These are phyloP conservation scores for Mycosphaerella arachidis DNA, from an alignment of 2,329 filamentous ascomycete genomes.

Conservation along the genomic window DNA sequence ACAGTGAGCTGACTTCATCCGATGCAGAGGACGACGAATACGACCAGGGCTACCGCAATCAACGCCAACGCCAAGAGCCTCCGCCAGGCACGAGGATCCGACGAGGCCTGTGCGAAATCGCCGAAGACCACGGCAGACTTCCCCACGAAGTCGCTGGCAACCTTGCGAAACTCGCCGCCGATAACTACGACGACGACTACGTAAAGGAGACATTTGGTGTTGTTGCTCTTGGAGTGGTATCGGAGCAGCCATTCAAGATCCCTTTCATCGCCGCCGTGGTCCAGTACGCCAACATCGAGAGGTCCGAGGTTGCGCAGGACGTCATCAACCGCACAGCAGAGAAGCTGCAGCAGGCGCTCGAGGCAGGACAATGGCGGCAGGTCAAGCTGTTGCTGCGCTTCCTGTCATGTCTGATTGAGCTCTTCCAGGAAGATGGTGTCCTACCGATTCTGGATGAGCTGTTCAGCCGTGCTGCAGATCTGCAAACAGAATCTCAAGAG, in stretches of 20 bases:
- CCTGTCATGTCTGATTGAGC: conserved; percentile 75
- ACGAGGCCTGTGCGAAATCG: conserved; percentile 72
- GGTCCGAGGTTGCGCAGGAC: conserved; percentile 67
- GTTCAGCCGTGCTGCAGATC: conserved; percentile 84
- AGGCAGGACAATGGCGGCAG: conserved; percentile 75
- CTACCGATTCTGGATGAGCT: conserved; percentile 82
- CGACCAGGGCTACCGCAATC: conserved; percentile 67
- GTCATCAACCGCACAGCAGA: conserved; percentile 61
- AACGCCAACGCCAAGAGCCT: conserved; percentile 68
- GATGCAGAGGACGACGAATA: conserved; percentile 69
- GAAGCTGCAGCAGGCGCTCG: conserved; percentile 62
- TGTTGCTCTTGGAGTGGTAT: conserved; percentile 69
- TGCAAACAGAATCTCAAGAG: conserved; percentile 88
- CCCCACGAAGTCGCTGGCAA: conserved; percentile 73
- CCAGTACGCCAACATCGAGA: conserved; percentile 71
- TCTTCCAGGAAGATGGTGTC: conserved; percentile 78
- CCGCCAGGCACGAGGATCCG: conserved; percentile 61
- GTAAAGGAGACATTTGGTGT: conserved; percentile 68
- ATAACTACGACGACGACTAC: conserved; percentile 82
- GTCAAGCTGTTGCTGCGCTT: conserved; percentile 90
- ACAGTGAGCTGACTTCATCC: neutral
- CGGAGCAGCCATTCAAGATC: conserved; percentile 97
- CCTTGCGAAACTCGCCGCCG: conserved; percentile 71
- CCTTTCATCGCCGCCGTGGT: conserved; percentile 85
- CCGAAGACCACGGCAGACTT: conserved; percentile 72